These are phyloP conservation scores for Aeschynomene evenia DNA, from an alignment of 306 rosid species.

Conservation along the genomic window DNA sequence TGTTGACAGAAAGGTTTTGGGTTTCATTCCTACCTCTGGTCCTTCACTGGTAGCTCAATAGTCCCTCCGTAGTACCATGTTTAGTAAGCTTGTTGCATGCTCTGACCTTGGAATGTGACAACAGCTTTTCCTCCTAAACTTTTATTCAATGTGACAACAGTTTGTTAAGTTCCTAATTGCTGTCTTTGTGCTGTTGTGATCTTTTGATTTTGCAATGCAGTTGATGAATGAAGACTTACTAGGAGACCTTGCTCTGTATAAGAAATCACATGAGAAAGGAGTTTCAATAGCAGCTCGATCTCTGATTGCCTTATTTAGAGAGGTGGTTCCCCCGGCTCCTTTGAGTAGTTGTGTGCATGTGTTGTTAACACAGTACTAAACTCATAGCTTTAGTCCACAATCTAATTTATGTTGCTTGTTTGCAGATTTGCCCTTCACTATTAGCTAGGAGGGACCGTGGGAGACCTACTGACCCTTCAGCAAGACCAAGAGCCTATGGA, in stretches of 20 bases:
- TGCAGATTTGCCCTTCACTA: slow-evolving; percentile 85
- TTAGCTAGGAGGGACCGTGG: slow-evolving; percentile 94
- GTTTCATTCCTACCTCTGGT: background rate
- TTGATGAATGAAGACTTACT: slow-evolving; percentile 88
- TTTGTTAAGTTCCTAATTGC: slow-evolving; percentile 7
- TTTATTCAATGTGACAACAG: slow-evolving; percentile 4
- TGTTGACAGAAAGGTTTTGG: background rate
- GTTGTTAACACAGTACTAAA: background rate
- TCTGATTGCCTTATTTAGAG: slow-evolving; percentile 77
- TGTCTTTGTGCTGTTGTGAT: slow-evolving; percentile 22
- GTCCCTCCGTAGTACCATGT: background rate
- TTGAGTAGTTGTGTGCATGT: background rate
- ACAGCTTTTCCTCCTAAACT: slow-evolving; percentile 8
- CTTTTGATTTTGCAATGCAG: slow-evolving; percentile 47
- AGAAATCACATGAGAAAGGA: slow-evolving; percentile 92
- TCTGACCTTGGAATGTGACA: slow-evolving; percentile 14
- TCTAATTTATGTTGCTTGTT: slow-evolving; percentile 23
- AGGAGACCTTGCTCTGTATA: slow-evolving; percentile 91
- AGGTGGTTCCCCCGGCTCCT: slow-evolving; percentile 45
- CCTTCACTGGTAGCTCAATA: background rate
- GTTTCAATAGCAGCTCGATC: slow-evolving; percentile 88
- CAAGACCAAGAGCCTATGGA: slow-evolving; percentile 87
- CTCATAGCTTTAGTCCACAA: background rate
- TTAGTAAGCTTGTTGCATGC: slow-evolving; percentile 21
- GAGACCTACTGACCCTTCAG: slow-evolving; percentile 61